Evolutionary conservation across 2,329 filamentous ascomycete species (phyloP), one percentile per base, ranked within the genome.

Genomic region (Penicillium sp.): DNA sequence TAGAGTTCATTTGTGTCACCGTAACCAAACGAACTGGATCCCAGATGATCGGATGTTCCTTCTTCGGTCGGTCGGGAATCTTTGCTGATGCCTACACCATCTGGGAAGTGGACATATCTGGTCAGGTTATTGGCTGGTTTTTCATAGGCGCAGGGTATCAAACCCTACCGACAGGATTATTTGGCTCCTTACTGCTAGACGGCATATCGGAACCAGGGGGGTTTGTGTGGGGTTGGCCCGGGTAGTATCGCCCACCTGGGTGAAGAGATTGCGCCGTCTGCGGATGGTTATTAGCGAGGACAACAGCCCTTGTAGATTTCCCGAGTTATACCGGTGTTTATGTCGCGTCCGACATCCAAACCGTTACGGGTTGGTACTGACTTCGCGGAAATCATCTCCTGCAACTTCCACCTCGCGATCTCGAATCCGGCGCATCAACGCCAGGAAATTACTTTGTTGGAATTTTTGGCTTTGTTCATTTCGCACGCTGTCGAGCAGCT

Each of bases 381-480:
- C 76, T 76, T 77, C 73, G 68, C 73, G 74, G 65, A 78, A 77
- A 66, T 77, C 83, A 70, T 91, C 87, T 41, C 87, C 89, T 63
- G 90, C 82, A 38, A 94, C 86, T 49, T 83, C 83, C 15, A 92
- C 85, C 75, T 94, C 87, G 55, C 83, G 81, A 68, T 90, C 86
- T 51, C 88, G 83, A 54, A 94, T 83, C 58, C 85, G 83, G 29
- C 89, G 84, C 90, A 96, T 94, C 45, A 96, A 78, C 4, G 83
- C 81, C 0, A 93, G 76, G 68, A 96, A 96, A 58, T 84, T 84
- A 64, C 89, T 93, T 68, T 92, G 85, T 66, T 86, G 85, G 73
- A 94, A 94, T 69, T 93, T 93, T 47, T 86, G 78, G 55, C 83
- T 87, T 57, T 85, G 82, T 64, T 93, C 87, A 65, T 87, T 79